Conservation (phyloP, 495 filamentous ascomycete species). For the Penicillium cinerascens region DNA sequence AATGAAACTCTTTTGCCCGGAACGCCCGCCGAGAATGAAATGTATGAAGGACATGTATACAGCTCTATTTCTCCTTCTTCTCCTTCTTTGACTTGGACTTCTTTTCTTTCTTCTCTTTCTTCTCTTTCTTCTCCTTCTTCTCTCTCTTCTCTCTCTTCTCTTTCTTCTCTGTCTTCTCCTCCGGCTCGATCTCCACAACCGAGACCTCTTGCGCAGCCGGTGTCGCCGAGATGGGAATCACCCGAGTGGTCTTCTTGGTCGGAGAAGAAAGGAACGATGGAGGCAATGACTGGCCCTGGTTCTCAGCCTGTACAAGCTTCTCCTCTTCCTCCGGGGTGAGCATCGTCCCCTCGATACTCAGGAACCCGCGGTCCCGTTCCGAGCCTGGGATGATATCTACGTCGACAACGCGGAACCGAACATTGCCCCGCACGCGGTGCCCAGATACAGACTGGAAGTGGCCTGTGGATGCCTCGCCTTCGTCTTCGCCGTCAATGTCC, state of each 20-base stretch:
- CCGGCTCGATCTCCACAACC: conserved; percentile 15
- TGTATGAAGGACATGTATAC: conserved; percentile 7
- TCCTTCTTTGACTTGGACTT: conserved; percentile 21
- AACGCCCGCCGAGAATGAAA: conserved; percentile 29
- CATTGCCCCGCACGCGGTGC: conserved; percentile 55
- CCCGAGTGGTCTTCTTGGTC: conserved; percentile 5
- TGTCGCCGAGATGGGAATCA: conserved; percentile 22
- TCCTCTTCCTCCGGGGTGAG: conserved; percentile 47
- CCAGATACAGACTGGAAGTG: conserved; percentile 62
- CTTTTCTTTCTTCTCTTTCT: conserved; percentile 19
- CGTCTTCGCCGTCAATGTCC: conserved; percentile 24
- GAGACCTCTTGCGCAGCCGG: conserved; percentile 14
- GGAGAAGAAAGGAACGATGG: conserved; percentile 12
- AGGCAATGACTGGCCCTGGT: conserved; percentile 26
- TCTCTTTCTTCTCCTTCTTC: conserved; percentile 20
- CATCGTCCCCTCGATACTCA: conserved; percentile 70
- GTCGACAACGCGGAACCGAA: conserved; percentile 61
- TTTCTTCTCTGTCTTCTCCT: conserved; percentile 14
- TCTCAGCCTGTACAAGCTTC: conserved; percentile 36
- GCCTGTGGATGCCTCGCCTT: conserved; percentile 44
- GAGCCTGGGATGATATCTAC: conserved; percentile 57
- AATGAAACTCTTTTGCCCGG: conserved; percentile 18
- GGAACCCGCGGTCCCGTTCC: conserved; percentile 56
- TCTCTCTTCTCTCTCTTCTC: conserved; percentile 23
- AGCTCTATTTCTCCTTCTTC: conserved; percentile 14